Percentiles rank a stretch among this genome's conserved stretches.
Evolutionary conservation across 2,329 filamentous ascomycete genomes (phyloP).

Genomic region (Fusarium keratoplasticum): DNA sequence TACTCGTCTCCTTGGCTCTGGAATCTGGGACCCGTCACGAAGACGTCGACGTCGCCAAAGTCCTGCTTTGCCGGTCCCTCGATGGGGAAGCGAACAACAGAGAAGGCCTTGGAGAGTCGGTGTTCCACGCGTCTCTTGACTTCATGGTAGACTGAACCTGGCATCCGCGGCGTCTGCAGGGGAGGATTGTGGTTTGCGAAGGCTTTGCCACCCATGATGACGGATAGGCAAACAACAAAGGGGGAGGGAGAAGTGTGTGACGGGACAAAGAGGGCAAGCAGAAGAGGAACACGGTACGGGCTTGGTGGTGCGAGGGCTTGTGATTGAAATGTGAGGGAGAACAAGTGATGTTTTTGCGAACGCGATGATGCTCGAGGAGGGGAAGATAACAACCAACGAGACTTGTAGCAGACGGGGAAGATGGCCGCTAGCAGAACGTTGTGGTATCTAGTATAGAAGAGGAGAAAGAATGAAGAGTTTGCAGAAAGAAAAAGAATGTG

Average conservation of each 20-base stretch:
- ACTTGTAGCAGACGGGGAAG: not conserved
- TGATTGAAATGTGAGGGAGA: not conserved
- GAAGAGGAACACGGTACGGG: not conserved
- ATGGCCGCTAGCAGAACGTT: not conserved
- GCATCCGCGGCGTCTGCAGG: conserved; percentile 75
- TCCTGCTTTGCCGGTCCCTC: conserved; percentile 76
- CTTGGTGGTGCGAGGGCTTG: not conserved
- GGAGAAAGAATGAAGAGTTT: not conserved
- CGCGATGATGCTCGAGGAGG: not conserved
- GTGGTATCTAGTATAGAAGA: not conserved
- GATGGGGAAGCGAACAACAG: conserved; percentile 68
- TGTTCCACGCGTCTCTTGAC: conserved; percentile 60
- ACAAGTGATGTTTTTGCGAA: not conserved
- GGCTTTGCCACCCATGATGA: conserved; percentile 73
- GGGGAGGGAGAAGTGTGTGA: not conserved
- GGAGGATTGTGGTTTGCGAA: conserved; percentile 62
- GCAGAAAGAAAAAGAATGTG: not conserved
- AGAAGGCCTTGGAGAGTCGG: conserved; percentile 64
- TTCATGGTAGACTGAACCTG: conserved; percentile 63
- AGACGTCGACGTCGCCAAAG: conserved; percentile 80
- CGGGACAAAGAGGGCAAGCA: not conserved
- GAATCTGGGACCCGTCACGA: conserved; percentile 59
- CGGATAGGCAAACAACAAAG: not conserved
- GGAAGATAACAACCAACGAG: not conserved
- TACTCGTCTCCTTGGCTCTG: conserved; percentile 24